phyloP scores from a whole-genome alignment of 2,329 filamentous ascomycete species.

The Coniochaeta sp. region DNA sequence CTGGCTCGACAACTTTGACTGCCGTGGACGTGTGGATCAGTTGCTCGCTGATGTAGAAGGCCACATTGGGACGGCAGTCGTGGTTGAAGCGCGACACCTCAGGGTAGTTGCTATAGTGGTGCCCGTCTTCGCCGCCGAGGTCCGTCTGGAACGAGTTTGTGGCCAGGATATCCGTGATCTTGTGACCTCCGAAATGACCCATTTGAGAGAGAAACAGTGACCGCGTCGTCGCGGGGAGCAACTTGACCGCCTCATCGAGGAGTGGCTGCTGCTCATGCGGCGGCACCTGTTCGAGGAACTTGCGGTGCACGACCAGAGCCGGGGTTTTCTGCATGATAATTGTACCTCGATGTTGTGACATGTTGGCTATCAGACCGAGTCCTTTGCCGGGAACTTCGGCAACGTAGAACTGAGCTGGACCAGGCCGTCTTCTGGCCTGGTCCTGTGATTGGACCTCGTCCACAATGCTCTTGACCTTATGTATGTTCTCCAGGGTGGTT shows the following conservation, averaged over 20 bases:
- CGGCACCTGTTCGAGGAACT: not conserved
- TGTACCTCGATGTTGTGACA: constrained; percentile 21
- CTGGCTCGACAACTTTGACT: constrained; percentile 19
- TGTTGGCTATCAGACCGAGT: constrained; percentile 21
- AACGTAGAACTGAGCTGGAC: not conserved
- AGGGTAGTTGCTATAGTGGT: constrained; percentile 23
- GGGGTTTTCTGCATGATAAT: constrained; percentile 19
- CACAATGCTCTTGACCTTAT: not conserved
- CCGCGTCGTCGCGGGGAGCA: constrained; percentile 14
- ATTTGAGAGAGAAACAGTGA: constrained; percentile 13
- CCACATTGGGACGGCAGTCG: constrained; percentile 26
- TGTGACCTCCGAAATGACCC: constrained; percentile 5
- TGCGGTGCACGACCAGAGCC: constrained; percentile 18
- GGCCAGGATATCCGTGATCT: constrained; percentile 17
- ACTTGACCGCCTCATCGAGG: constrained; percentile 17
- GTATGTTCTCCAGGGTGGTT: not conserved
- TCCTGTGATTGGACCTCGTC: constrained; percentile 3
- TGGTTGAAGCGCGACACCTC: constrained; percentile 25
- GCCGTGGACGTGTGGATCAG: constrained; percentile 22
- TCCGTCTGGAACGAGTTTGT: constrained; percentile 22
- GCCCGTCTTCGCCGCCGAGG: constrained; percentile 11
- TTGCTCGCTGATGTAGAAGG: constrained; percentile 7
- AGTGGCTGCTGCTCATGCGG: constrained; percentile 11
- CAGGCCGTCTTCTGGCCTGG: not conserved
- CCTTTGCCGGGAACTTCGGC: constrained; percentile 20